phyloP scores from a whole-genome alignment of 106 monocot species.

The Triglochin maritima region DNA sequence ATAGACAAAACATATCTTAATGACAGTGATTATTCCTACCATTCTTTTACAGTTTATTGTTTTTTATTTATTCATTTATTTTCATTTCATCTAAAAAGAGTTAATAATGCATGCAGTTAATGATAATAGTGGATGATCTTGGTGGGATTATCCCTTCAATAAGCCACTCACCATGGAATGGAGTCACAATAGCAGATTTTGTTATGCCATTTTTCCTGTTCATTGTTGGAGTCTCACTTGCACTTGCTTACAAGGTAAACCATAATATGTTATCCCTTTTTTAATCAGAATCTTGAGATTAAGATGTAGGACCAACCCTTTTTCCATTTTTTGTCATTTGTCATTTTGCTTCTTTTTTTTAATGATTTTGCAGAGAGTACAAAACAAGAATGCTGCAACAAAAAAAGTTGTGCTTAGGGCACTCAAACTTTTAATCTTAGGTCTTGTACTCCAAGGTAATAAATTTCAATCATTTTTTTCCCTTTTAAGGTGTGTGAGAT shows the following conservation, averaged over 20 bases:
- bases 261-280: not conserved
- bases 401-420: slow-evolving; percentile 15
- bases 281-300: too few relatives aligned
- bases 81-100: not conserved
- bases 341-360: not conserved
- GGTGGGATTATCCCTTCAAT: slow-evolving; percentile 62
- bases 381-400: slow-evolving; percentile 14
- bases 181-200: slow-evolving; percentile 80
- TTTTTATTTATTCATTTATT: not conserved
- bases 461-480: not conserved
- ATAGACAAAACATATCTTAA: not conserved
- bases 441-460: slow-evolving; percentile 21
- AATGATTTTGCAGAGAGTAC: slow-evolving; percentile 17
- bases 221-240: slow-evolving; percentile 80
- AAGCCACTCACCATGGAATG: slow-evolving; percentile 95
- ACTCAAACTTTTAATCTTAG: slow-evolving; percentile 16
- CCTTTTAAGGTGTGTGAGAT: not conserved
- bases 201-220: slow-evolving; percentile 99
- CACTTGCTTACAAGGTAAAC: slow-evolving; percentile 78
- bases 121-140: slow-evolving; percentile 91
- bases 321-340: not conserved
- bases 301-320: not conserved
- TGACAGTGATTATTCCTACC: not conserved
- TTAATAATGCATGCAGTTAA: slow-evolving; percentile 44
- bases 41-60: not conserved